These are phyloP conservation scores for Hirsutella rhossiliensis DNA, from an alignment of 2,329 filamentous ascomycete genomes.

Conservation along the genomic window DNA sequence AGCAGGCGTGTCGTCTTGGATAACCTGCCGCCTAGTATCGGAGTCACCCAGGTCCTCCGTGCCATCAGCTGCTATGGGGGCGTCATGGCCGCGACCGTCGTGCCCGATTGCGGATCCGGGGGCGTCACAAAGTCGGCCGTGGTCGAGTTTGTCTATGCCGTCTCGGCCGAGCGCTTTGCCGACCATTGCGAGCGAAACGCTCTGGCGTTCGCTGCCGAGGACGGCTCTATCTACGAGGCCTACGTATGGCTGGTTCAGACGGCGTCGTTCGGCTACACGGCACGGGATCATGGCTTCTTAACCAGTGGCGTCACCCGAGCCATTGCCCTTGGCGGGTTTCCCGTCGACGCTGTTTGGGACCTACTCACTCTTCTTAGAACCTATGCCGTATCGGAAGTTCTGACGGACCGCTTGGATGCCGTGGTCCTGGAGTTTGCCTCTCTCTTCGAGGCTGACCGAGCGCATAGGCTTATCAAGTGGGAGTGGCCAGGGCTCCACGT, in stretches of 20 bases:
- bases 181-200: accelerated
- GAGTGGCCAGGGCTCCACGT: background rate
- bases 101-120: background rate
- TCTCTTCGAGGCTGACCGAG: conserved; percentile 5
- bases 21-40: conserved; percentile 8
- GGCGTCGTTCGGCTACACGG: conserved; percentile 1
- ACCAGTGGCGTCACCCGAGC: conserved; percentile 2
- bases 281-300: background rate
- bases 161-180: background rate
- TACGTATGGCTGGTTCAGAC: conserved; percentile 5
- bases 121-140: conserved; percentile 3
- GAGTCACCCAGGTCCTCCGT: conserved; percentile 7
- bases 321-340: conserved; percentile 9
- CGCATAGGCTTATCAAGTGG: background rate
- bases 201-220: background rate
- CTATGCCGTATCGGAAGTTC: conserved; percentile 2
- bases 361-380: conserved; percentile 7
- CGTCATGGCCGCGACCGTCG: conserved; percentile 3
- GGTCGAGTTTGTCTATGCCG: conserved; percentile 10
- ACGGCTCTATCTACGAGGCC: background rate
- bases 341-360: conserved; percentile 8
- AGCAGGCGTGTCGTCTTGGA: conserved; percentile 12
- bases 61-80: conserved; percentile 8
- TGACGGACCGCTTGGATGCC: background rate
- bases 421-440: conserved; percentile 10